Conservation (phyloP, 768 basidiomycete genomes). For the Phylloporus arenicola region DNA sequence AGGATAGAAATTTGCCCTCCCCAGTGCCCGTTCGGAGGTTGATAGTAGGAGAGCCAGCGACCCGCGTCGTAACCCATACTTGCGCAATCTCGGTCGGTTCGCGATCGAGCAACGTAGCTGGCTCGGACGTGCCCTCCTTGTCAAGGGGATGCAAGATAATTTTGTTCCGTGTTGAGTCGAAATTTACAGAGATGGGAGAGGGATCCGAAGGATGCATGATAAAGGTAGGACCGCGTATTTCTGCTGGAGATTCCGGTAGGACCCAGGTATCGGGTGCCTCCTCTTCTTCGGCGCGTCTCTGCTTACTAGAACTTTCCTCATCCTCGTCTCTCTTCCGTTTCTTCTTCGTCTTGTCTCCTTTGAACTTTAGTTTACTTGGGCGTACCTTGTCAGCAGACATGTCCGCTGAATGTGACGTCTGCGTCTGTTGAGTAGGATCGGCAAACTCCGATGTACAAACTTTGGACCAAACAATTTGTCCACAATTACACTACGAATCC, state of each 20-base stretch:
- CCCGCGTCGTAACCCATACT: slow-evolving; percentile 86
- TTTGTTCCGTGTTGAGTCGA: slow-evolving; percentile 68
- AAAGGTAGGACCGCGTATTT: slow-evolving; percentile 87
- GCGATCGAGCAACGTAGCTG: slow-evolving; percentile 51
- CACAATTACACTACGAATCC: slow-evolving; percentile 20
- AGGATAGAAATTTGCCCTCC: slow-evolving; percentile 86
- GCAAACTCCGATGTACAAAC: slow-evolving; percentile 23
- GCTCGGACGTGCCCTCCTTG: slow-evolving; percentile 48
- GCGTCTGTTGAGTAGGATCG: slow-evolving; percentile 3
- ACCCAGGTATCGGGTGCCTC: slow-evolving; percentile 77
- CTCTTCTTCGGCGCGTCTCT: slow-evolving; percentile 52
- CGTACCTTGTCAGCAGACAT: slow-evolving; percentile 49
- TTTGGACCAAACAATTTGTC: slow-evolving; percentile 35
- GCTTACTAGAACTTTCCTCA: slow-evolving; percentile 37
- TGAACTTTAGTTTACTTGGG: slow-evolving; percentile 78
- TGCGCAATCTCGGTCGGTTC: slow-evolving; percentile 79
- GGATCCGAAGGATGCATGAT: slow-evolving; percentile 80
- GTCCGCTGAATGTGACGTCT: neutral
- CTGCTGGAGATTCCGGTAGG: slow-evolving; percentile 58
- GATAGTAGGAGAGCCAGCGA: slow-evolving; percentile 78
- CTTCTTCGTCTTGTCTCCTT: slow-evolving; percentile 81
- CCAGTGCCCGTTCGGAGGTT: slow-evolving; percentile 85
- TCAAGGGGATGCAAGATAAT: slow-evolving; percentile 63
- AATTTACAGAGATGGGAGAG: slow-evolving; percentile 69
- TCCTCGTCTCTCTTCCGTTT: slow-evolving; percentile 67